A percentile compares a stretch with the other conserved stretches of the same genome.
These are phyloP conservation scores for Sugiyamaella floridensis DNA, from an alignment of 805 yeast genomes.

Conservation along the genomic window DNA sequence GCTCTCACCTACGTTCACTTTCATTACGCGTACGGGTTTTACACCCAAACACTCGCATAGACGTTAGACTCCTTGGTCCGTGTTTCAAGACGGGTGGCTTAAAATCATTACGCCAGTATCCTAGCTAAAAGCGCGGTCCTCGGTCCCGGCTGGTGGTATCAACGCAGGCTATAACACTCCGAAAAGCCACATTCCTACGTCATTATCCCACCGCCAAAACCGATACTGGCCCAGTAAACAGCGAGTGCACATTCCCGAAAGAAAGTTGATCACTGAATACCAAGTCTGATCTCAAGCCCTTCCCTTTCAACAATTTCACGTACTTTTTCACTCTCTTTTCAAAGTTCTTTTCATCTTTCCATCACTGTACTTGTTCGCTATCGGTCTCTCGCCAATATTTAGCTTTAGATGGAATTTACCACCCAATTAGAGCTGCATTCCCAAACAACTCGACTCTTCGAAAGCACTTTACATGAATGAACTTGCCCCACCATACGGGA, in stretches of 20 bases:
- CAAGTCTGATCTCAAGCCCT: slow-evolving; percentile 38
- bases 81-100: slow-evolving; percentile 35
- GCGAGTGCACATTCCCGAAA: slow-evolving; percentile 31
- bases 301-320: slow-evolving; percentile 42
- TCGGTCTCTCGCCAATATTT: slow-evolving; percentile 43
- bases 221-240: slow-evolving; percentile 34
- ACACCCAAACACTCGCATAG: slow-evolving; percentile 39
- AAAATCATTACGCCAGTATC: slow-evolving; percentile 35
- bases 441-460: slow-evolving; percentile 36
- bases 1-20: slow-evolving; percentile 36
- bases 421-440: slow-evolving; percentile 39
- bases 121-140: slow-evolving; percentile 35
- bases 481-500: slow-evolving; percentile 34
- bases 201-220: slow-evolving; percentile 34
- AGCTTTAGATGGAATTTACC: slow-evolving; percentile 40
- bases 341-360: slow-evolving; percentile 42
- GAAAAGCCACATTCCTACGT: slow-evolving; percentile 32
- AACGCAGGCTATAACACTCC: slow-evolving; percentile 31
- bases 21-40: slow-evolving; percentile 37
- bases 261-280: slow-evolving; percentile 23
- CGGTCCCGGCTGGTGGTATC: slow-evolving; percentile 25
- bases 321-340: slow-evolving; percentile 41
- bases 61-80: slow-evolving; percentile 40
- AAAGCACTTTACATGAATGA: slow-evolving; percentile 30
- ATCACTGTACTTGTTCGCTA: slow-evolving; percentile 43